A percentile compares a stretch with the other conserved stretches of the same genome.
phyloP scores from a whole-genome alignment of 495 filamentous ascomycete genomes.

The Saxophila tyrrhenica region DNA sequence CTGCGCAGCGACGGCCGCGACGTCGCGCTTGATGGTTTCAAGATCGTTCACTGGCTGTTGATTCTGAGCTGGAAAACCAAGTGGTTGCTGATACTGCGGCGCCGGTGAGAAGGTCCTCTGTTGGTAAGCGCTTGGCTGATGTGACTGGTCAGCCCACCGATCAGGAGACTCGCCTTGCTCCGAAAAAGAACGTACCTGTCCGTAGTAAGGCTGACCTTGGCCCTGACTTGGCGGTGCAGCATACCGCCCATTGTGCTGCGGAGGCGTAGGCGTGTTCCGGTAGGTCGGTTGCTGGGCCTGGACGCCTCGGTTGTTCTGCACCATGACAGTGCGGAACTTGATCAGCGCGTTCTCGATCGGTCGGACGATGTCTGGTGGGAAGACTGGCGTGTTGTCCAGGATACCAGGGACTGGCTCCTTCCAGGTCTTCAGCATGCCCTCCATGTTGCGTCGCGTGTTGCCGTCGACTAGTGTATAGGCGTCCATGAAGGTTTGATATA shows the following conservation, averaged over 20 bases:
- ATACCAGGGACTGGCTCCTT: conserved; percentile 92
- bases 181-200: conserved; percentile 4
- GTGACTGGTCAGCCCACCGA: neutral
- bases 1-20: conserved; percentile 59
- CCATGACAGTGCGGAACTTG: conserved; percentile 65
- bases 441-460: conserved; percentile 72
- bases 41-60: conserved; percentile 35
- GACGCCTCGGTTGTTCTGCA: conserved; percentile 58
- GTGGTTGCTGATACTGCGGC: conserved; percentile 20
- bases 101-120: conserved; percentile 3
- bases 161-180: neutral
- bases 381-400: conserved; percentile 76
- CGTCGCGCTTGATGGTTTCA: conserved; percentile 67
- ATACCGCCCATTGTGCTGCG: conserved; percentile 37
- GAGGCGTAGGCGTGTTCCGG: conserved; percentile 60
- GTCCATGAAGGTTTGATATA: conserved; percentile 92
- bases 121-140: conserved; percentile 6
- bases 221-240: conserved; percentile 27
- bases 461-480: conserved; percentile 81
- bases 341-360: conserved; percentile 90
- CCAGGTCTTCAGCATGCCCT: conserved; percentile 97
- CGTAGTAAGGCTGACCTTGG: conserved; percentile 7
- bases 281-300: conserved; percentile 42
- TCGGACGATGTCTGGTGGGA: conserved; percentile 68
- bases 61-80: conserved; percentile 6